Evolutionary conservation across 352 stramenopile genomes (phyloP).

Genomic region (Pythium biforme): DNA sequence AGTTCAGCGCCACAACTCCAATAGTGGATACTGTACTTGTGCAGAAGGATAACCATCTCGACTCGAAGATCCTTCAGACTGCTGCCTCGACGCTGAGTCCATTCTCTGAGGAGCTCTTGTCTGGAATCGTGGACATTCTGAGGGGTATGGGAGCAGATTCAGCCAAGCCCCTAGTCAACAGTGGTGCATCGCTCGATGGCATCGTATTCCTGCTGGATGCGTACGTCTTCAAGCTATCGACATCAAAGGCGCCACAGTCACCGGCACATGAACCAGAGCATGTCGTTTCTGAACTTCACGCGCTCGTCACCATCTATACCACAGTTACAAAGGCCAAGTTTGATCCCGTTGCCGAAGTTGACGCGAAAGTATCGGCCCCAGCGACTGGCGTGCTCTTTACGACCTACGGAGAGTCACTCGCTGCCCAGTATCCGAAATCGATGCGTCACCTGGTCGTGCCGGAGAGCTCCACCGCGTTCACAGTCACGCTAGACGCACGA

Average conservation of each 20-base stretch:
- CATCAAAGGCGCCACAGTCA: not conserved
- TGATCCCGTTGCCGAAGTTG: not conserved
- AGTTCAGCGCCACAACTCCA: constrained; percentile 15
- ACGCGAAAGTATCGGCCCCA: not conserved
- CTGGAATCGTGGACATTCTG: constrained; percentile 2
- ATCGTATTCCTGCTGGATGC: constrained; percentile 19
- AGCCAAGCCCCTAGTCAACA: not conserved
- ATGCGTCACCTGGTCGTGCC: constrained; percentile 22
- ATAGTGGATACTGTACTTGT: not conserved
- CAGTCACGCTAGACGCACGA: constrained; percentile 14
- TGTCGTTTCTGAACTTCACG: not conserved
- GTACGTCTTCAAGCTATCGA: constrained; percentile 3
- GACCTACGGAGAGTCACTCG: constrained; percentile 22
- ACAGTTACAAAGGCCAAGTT: not conserved
- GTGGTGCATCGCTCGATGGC: constrained; percentile 10
- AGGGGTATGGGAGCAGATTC: not conserved
- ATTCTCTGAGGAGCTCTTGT: not conserved
- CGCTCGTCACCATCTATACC: not conserved
- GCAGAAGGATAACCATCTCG: constrained; percentile 10
- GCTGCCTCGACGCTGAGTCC: not conserved
- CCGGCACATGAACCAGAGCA: not conserved
- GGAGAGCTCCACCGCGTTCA: constrained; percentile 11
- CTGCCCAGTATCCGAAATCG: constrained; percentile 19
- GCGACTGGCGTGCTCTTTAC: constrained; percentile 9
- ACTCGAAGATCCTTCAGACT: constrained; percentile 2